Evolutionary conservation across 805 yeast genomes (phyloP).

Genomic region (Tetrapisispora pingtungensis): DNA sequence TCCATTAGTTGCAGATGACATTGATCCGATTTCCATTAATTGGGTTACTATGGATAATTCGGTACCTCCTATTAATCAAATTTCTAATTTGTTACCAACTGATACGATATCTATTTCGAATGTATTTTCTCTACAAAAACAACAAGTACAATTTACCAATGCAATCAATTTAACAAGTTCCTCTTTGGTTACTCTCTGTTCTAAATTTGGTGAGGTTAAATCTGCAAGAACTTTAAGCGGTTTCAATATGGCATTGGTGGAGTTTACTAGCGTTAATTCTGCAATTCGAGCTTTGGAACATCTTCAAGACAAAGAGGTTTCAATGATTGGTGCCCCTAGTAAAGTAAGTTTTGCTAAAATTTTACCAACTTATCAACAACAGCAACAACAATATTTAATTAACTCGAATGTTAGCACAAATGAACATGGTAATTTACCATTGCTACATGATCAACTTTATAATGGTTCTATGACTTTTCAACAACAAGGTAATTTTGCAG

Average conservation of each 20-base stretch:
- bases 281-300: constrained; percentile 73
- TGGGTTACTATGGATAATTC: constrained; percentile 65
- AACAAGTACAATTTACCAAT: constrained; percentile 45
- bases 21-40: constrained; percentile 47
- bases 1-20: constrained; percentile 42
- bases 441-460: constrained; percentile 26
- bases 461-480: constrained; percentile 27
- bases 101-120: constrained; percentile 70
- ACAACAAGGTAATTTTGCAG: constrained; percentile 25
- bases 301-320: constrained; percentile 71
- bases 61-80: constrained; percentile 64
- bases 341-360: constrained; percentile 80
- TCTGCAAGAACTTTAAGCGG: constrained; percentile 51
- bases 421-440: constrained; percentile 17
- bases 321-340: constrained; percentile 64
- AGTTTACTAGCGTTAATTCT: constrained; percentile 58
- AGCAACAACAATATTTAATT: not conserved
- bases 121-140: constrained; percentile 34
- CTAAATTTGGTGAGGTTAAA: constrained; percentile 50
- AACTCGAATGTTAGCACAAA: constrained; percentile 3
- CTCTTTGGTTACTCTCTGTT: constrained; percentile 50
- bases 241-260: constrained; percentile 50
- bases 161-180: constrained; percentile 34
- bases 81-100: constrained; percentile 63
- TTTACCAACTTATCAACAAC: constrained; percentile 29